Base-by-base conservation (phyloP, 768 basidiomycete species). In the Peribolospora kevripleyi region DNA sequence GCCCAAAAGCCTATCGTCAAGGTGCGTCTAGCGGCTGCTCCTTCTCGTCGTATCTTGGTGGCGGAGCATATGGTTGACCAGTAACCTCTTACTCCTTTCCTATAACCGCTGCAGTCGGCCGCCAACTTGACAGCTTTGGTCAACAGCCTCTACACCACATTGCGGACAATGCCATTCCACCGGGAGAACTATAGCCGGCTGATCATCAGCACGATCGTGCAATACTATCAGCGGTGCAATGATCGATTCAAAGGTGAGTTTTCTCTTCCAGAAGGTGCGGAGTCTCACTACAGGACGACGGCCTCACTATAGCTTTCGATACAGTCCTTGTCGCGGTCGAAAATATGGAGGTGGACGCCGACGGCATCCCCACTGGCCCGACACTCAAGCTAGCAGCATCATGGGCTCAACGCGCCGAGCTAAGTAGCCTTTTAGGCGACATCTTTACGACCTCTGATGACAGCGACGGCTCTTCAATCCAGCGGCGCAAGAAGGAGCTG, bases 171-270 rank as follows among this genome's bases (percentile, higher is more conserved):
- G 13, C 88, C 90, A 0, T 97, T 97, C 69, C 91, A 95, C 64
- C 75, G 81, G 57, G 91, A 97, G 67, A 88, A 81, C 64, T 93
- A 95, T 65, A 80, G 85, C 13, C 77, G 86, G n/a, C 72, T 97
- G 40, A 90, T 97, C 55, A 75, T 97, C 41, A 80, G 82, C 11
- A 82, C 97, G 54, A 82, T 95, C 55, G 86, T 91, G 46, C 88
- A 93, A 66, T 93, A 91, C 65, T 93, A 95, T 62, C 86, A 93
- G 64, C 77, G 82, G 38, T 95, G 87, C 61, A 86, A 84, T 60
- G 81, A 87, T 62, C 75, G 79, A 45, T 93, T 85, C 65, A 81
- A 86, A 58, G 75, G 77, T 63, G 70, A 84, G 42, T 79, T 82
- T 9, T 71, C 76, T 37, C 61, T 25, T 25, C 25, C 25, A 25